Conservation (phyloP, 2,329 filamentous ascomycete species). For the Penicillium crustosum region DNA sequence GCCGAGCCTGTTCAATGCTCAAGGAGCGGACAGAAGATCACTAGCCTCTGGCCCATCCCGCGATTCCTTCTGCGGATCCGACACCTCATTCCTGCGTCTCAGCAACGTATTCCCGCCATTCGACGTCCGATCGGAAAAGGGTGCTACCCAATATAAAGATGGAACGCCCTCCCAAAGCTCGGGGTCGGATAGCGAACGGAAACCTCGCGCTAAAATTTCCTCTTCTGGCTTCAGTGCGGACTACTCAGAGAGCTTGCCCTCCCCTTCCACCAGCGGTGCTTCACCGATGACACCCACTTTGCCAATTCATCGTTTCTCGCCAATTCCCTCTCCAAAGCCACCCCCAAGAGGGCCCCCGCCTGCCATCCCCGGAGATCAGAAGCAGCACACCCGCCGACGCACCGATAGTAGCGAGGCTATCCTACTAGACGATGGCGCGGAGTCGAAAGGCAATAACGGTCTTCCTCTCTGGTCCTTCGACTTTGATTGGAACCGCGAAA, state of each 20-base stretch:
- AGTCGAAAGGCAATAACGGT: conserved; percentile 57
- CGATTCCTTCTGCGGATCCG: conserved; percentile 37
- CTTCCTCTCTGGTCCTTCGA: conserved; percentile 44
- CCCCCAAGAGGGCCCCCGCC: conserved; percentile 35
- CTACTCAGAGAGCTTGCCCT: conserved; percentile 42
- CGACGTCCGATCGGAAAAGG: conserved; percentile 26
- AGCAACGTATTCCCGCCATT: conserved; percentile 36
- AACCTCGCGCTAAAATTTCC: conserved; percentile 30
- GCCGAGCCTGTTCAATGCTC: conserved; percentile 38
- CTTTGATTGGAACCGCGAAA: conserved; percentile 45
- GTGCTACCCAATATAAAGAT: conserved; percentile 31
- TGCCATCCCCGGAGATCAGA: conserved; percentile 34
- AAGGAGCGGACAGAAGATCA: conserved; percentile 31
- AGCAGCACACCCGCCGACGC: conserved; percentile 41
- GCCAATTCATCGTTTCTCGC: conserved; percentile 41
- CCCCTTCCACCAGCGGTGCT: conserved; percentile 36
- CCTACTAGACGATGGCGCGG: conserved; percentile 45
- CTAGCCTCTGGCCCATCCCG: conserved; percentile 33
- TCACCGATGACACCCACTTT: conserved; percentile 44
- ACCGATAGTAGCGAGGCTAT: conserved; percentile 50
- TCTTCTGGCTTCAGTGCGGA: conserved; percentile 37
- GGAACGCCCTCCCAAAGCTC: conserved; percentile 30
- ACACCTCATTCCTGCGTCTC: conserved; percentile 43
- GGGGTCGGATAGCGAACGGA: conserved; percentile 38
- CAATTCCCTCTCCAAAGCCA: conserved; percentile 35